Evolutionary conservation across 108 stramenopile species (phyloP), one percentile per base, ranked within the genome.

Genomic region (Nannochloropsis salina): DNA sequence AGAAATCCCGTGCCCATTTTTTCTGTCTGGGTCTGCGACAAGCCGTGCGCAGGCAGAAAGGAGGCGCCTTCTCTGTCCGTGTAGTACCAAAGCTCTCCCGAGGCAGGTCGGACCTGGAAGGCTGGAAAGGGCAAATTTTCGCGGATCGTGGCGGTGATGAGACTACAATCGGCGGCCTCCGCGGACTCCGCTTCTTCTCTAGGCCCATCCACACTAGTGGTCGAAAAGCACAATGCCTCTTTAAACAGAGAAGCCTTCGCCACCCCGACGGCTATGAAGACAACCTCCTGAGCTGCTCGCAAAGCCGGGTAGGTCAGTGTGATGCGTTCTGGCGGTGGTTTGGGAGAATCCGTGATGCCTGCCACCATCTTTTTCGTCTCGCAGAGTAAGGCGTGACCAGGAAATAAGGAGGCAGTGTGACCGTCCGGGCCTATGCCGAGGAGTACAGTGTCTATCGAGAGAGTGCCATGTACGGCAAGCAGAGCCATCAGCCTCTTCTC

Each of bases 361-460:
- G 95, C 94, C 40, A 98, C 95, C 80, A 89, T 91, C 20, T 44
- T 44, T 20, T 88, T 79, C 18, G 87, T 80, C 86, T 95, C 95
- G 11, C 91, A 51, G 74, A 97, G 84, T 61, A 98, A 88, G 42
- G 88, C 83, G 89, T 98, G 98, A 83, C 91, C 86, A 2, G 98
- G 98, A 87, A 98, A 98, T 42, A 98, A 88, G 18, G 94, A 95
- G 84, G 95, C 95, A 6, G 98, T 98, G 92, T 98, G 98, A 2
- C 98, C 98, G 90, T 98, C 98, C 6, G 96, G 96, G 44, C 98
- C 98, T 84, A 97, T 94, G 44, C 98, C 98, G 43, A 98, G 91
- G n/a, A 98, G 89, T 40, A 93, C 94, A 84, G 95, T 91, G 87
- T 98, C 98, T 80, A 98, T 85, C 45, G 51, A 10, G 82, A 90